These are phyloP conservation scores for Pythium rishiriense DNA, from an alignment of 352 stramenopile genomes.

Conservation along the genomic window DNA sequence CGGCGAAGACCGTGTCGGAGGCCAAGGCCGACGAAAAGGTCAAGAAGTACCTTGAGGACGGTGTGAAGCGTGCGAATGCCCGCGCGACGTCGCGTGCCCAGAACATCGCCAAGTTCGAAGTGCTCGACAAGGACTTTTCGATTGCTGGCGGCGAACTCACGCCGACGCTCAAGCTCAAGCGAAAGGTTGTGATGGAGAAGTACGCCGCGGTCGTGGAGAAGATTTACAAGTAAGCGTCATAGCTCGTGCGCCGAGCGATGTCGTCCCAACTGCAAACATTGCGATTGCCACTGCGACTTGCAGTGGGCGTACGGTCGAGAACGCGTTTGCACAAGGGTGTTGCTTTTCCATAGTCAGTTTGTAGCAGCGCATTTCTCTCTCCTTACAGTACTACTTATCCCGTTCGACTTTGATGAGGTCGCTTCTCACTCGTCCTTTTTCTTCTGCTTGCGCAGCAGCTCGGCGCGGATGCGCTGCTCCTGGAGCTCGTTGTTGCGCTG, in stretches of 20 bases:
- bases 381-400: not conserved
- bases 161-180: constrained; percentile 96
- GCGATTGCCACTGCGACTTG: not conserved
- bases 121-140: constrained; percentile 91
- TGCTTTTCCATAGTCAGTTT: not conserved
- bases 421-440: constrained; percentile 11
- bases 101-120: constrained; percentile 84
- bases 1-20: constrained; percentile 67
- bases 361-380: not conserved
- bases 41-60: constrained; percentile 68
- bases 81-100: constrained; percentile 79
- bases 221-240: constrained; percentile 76
- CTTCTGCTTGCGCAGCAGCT: constrained; percentile 39
- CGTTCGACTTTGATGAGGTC: not conserved
- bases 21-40: constrained; percentile 76
- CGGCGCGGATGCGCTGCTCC: constrained; percentile 60
- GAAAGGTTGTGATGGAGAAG: constrained; percentile 91
- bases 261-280: not conserved
- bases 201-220: constrained; percentile 88
- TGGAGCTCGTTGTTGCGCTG: constrained; percentile 72
- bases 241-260: not conserved
- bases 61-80: constrained; percentile 78
- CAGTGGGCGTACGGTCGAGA: not conserved
- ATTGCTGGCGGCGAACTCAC: constrained; percentile 92
- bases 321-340: not conserved